Evolutionary conservation across 2,329 filamentous ascomycete genomes (phyloP).

Genomic region (Neoscytalidium dimidiatum): DNA sequence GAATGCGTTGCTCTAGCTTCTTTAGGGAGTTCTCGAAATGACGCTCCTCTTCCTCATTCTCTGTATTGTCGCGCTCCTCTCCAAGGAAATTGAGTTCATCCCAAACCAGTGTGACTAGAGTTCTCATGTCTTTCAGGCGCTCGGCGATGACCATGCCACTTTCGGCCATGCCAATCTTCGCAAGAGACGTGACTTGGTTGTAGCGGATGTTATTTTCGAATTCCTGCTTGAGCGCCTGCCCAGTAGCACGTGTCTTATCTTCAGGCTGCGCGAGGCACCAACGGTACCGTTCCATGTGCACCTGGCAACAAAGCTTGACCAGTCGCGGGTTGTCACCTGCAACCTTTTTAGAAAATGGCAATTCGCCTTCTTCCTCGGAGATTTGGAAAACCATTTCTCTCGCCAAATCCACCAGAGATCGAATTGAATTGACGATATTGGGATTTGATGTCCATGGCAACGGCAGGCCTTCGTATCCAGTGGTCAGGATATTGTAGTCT

Average conservation of each 20-base stretch:
- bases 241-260: constrained; percentile 50
- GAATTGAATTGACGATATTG: constrained; percentile 43
- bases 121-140: constrained; percentile 63
- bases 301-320: constrained; percentile 59
- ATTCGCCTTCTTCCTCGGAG: constrained; percentile 36
- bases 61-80: constrained; percentile 35
- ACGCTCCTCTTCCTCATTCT: constrained; percentile 30
- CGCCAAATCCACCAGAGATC: constrained; percentile 43
- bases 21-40: constrained; percentile 26
- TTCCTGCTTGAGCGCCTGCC: constrained; percentile 48
- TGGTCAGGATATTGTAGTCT: constrained; percentile 45
- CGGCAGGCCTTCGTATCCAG: constrained; percentile 68
- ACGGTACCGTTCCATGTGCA: constrained; percentile 60
- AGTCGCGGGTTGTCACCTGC: constrained; percentile 48
- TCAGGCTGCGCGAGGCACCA: constrained; percentile 59
- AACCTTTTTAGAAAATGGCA: constrained; percentile 46
- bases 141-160: constrained; percentile 64
- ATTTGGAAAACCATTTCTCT: constrained; percentile 42
- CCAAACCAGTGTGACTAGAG: constrained; percentile 57
- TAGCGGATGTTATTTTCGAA: constrained; percentile 43
- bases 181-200: constrained; percentile 44
- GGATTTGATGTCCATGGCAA: constrained; percentile 82
- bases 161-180: constrained; percentile 55
- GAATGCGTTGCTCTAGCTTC: constrained; percentile 48
- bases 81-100: constrained; percentile 46